Conservation (phyloP, 305 asterid species). For the Fraxinus sp. region DNA sequence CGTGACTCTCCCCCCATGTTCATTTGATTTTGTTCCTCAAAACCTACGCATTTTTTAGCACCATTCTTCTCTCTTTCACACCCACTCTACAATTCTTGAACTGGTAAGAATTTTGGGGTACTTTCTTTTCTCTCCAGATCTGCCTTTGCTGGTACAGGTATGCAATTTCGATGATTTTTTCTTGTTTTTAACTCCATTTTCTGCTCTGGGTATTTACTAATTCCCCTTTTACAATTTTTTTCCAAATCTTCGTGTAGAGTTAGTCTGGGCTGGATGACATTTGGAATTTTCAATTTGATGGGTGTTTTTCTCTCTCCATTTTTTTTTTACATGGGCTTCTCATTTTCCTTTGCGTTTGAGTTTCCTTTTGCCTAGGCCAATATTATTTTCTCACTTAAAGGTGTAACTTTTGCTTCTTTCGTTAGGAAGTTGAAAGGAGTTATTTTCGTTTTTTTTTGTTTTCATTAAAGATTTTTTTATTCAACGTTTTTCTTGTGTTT, state of each 20-base stretch:
- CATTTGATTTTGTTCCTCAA: conserved; percentile 28
- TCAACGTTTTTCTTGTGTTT: neutral
- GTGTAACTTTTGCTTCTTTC: neutral
- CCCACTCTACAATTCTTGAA: conserved; percentile 6
- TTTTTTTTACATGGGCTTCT: neutral
- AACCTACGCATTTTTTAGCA: conserved; percentile 15
- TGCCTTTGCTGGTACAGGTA: conserved; percentile 23
- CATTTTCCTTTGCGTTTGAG: neutral
- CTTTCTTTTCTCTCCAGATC: conserved; percentile 39
- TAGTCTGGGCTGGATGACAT: neutral
- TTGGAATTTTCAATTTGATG: neutral
- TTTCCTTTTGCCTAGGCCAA: neutral
- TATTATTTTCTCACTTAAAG: conserved; percentile 11
- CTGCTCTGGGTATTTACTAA: neutral
- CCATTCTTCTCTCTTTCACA: conserved; percentile 6
- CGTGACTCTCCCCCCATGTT: conserved; percentile 48
- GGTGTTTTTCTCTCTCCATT: neutral
- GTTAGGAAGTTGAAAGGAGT: neutral
- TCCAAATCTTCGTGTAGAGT: neutral
- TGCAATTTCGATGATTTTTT: neutral
- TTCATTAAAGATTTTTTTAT: neutral
- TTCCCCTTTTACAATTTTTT: neutral
- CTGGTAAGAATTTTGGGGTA: conserved; percentile 3
- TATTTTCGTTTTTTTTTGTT: neutral
- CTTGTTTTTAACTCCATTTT: conserved; percentile 6